Evolutionary conservation across 2,329 filamentous ascomycete genomes (phyloP), one percentile per base, ranked within the genome.

Genomic region (Paraphoma chrysanthemicola): DNA sequence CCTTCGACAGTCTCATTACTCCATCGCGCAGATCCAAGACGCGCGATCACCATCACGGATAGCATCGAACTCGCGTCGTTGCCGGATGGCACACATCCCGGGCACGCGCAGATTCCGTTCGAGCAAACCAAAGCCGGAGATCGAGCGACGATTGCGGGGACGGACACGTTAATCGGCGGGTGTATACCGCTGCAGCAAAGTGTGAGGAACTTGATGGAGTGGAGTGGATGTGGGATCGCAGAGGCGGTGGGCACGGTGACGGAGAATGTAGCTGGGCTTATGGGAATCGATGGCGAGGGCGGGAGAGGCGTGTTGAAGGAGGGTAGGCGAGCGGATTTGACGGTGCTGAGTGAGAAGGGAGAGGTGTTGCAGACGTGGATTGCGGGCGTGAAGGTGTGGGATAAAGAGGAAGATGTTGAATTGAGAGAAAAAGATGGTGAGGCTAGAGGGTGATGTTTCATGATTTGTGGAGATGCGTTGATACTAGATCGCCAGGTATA

Each of bases 51-150:
- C 44, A 79, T 85, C 56, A 85, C 83, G 1, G 84, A 86, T 68
- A 80, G 77, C 51, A 83, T 85, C 60, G 83, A 86, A 64, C 77
- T 86, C 3, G 81, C 82, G 9, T 82, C 82, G 7, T 72, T 85
- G 1, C 75, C 79, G 0, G 81, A 86, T 51, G 83, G 83, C 0
- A 76, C 78, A 0, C 81, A 86, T 57, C 80, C 81, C 0, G 81
- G 82, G 0, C 81, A 86, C 58, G 73, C 80, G 1, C 83, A 86
- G 61, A 84, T 85, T 17, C 77, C 81, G 1, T 75, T 76, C 36
- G 68, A 77, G 29, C 84, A 86, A 63, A 75, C 76, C 5, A 86
- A 86, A 63, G 57, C 62, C 2, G 82, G 82, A 0, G 80, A 79
- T 28, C 71, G 76, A 48, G 83, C 83, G 0, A 82, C 80, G 0